A percentile compares a stretch with the other conserved stretches of the same genome.
These are phyloP conservation scores for Candida tropicalis DNA, from an alignment of 1,139 yeast genomes.

Conservation along the genomic window DNA sequence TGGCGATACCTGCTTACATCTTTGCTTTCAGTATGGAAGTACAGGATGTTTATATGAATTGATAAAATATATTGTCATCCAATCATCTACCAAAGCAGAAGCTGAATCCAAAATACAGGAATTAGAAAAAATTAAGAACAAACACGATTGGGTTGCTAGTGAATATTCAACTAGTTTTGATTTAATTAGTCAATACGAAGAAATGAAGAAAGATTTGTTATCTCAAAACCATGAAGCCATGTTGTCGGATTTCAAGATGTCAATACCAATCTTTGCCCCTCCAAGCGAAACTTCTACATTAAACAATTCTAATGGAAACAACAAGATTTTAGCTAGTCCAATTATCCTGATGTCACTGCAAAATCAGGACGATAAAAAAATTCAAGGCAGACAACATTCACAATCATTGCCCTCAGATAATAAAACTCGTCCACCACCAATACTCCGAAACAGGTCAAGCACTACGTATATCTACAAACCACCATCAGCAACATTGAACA, in stretches of 20 bases:
- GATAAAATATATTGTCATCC: conserved; percentile 35
- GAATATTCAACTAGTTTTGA: conserved; percentile 58
- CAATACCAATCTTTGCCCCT: neutral
- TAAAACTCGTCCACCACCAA: conserved; percentile 13
- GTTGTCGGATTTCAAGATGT: neutral
- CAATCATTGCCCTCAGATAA: conserved; percentile 33
- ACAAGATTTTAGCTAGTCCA: conserved; percentile 38
- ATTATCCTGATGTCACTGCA: conserved; percentile 32
- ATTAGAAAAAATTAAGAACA: conserved; percentile 44
- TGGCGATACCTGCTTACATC: conserved; percentile 79
- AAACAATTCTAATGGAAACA: conserved; percentile 21
- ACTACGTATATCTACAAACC: conserved; percentile 23
- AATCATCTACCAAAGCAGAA: conserved; percentile 27
- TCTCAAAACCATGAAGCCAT: conserved; percentile 7
- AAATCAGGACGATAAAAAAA: conserved; percentile 6
- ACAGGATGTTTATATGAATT: conserved; percentile 64
- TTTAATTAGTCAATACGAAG: conserved; percentile 31
- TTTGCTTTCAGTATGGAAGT: conserved; percentile 79
- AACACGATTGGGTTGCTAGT: conserved; percentile 69
- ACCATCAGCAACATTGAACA: conserved; percentile 8
- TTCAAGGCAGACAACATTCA: conserved; percentile 31
- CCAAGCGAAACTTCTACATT: neutral
- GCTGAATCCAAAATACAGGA: conserved; percentile 44
- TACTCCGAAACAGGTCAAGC: conserved; percentile 27
- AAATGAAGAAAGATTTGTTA: conserved; percentile 22